Evolutionary conservation across 768 basidiomycete species (phyloP).

Genomic region (Boletus pseudopeckii): DNA sequence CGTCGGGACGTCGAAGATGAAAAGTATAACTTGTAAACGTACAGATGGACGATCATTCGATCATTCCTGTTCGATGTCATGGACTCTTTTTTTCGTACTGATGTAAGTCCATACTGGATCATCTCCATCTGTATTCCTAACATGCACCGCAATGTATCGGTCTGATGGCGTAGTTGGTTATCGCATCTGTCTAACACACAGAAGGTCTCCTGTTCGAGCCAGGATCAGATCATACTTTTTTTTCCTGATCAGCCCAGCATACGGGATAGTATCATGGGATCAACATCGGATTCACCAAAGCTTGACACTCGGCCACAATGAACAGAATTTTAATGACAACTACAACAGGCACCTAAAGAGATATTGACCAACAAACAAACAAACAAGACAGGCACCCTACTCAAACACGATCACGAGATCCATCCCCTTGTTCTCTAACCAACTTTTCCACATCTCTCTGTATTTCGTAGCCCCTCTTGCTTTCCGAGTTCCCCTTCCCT

Average conservation of each 20-base stretch:
- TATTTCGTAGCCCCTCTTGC: constrained; percentile 29
- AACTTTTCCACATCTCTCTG: constrained; percentile 36
- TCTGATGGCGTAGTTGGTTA: constrained; percentile 78
- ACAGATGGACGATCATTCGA: background rate
- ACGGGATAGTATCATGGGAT: background rate
- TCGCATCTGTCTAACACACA: constrained; percentile 83
- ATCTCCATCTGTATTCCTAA: no score
- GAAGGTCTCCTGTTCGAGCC: constrained; percentile 73
- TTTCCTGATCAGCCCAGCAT: no score
- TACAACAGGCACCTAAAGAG: background rate
- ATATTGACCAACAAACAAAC: background rate
- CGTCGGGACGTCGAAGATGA: constrained; percentile 24
- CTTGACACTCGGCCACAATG: background rate
- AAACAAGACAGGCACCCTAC: constrained; percentile 1
- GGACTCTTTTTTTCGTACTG: background rate
- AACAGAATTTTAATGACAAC: no score
- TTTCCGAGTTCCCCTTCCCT: background rate
- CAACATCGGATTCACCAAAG: no score
- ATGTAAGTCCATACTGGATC: no score
- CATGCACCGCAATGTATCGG: background rate
- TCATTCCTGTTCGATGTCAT: background rate
- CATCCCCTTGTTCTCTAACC: constrained; percentile 36
- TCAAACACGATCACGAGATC: constrained; percentile 36
- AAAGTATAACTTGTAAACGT: constrained; percentile 1
- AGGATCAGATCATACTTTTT: constrained; percentile 42